A percentile compares a stretch with the other conserved stretches of the same genome.
Evolutionary conservation across 2,329 filamentous ascomycete species (phyloP).

Genomic region (Sordariomycetes sp.): DNA sequence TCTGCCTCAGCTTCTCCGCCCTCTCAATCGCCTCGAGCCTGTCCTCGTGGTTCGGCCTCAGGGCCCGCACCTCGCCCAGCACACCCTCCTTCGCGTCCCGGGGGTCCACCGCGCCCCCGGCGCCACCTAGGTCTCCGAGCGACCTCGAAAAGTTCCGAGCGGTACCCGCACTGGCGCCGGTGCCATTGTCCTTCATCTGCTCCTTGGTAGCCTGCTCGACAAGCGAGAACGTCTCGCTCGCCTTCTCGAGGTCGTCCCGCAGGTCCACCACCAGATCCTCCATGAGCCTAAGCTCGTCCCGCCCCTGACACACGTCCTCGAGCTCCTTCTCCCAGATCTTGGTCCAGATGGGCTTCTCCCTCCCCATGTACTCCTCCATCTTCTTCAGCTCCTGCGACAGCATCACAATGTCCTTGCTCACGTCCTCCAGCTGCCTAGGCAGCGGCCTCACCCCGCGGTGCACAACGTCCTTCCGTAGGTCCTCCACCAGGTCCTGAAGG

Average conservation of each 20-base stretch:
- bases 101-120: conserved; percentile 47
- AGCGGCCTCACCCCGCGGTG: conserved; percentile 81
- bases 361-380: conserved; percentile 82
- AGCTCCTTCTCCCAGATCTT: conserved; percentile 99
- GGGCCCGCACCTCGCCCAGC: conserved; percentile 79
- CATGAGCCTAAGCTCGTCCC: conserved; percentile 88
- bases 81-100: conserved; percentile 80
- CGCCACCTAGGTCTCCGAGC: conserved; percentile 32
- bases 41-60: conserved; percentile 89
- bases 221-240: conserved; percentile 80
- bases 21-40: conserved; percentile 91
- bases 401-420: conserved; percentile 74
- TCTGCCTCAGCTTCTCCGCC: conserved; percentile 83
- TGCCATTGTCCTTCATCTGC: conserved; percentile 67
- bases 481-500: conserved; percentile 92
- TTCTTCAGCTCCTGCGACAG: conserved; percentile 82
- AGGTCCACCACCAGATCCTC: conserved; percentile 89
- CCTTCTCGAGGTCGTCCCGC: conserved; percentile 90
- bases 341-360: conserved; percentile 93
- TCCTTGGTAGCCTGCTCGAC: conserved; percentile 98
- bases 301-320: conserved; percentile 88
- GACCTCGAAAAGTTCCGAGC: conserved; percentile 44
- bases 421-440: conserved; percentile 76
- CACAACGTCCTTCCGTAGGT: conserved; percentile 94
- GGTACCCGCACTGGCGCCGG: conserved; percentile 31